Conservation (phyloP, 306 rosid species). For the Fragaria nilgerrensis region DNA sequence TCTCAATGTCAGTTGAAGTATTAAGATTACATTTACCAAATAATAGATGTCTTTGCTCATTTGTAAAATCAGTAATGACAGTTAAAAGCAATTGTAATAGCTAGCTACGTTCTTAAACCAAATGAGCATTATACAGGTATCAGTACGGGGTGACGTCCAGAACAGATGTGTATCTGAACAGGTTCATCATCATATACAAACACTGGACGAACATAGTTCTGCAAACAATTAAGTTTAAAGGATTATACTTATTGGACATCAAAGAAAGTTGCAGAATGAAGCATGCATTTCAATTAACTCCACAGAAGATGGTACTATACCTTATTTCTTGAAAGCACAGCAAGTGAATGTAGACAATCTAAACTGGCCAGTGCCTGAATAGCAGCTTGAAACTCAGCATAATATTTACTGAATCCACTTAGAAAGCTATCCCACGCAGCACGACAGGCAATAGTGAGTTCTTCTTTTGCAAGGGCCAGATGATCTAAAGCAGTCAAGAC, state of each 20-base stretch:
- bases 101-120: conserved; percentile 6
- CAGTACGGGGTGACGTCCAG: conserved; percentile 93
- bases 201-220: conserved; percentile 77
- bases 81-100: neutral
- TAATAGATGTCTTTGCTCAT: too few relatives aligned
- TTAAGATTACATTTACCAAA: neutral
- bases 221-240: conserved; percentile 31
- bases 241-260: conserved; percentile 8
- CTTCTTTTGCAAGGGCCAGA: conserved; percentile 66
- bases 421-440: conserved; percentile 89
- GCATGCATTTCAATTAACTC: conserved; percentile 8
- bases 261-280: neutral
- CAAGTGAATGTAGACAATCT: conserved; percentile 87
- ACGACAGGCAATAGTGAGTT: conserved; percentile 62
- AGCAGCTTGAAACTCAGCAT: conserved; percentile 76
- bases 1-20: neutral
- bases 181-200: conserved; percentile 65
- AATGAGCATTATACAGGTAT: conserved; percentile 41
- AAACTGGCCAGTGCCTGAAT: conserved; percentile 89
- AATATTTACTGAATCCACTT: conserved; percentile 57
- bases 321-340: conserved; percentile 88
- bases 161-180: conserved; percentile 64
- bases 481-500: conserved; percentile 68
- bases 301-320: conserved; percentile 33
- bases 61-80: neutral